Base-by-base conservation (phyloP, 2,329 filamentous ascomycete species). In the Ophiostoma quercus region DNA sequence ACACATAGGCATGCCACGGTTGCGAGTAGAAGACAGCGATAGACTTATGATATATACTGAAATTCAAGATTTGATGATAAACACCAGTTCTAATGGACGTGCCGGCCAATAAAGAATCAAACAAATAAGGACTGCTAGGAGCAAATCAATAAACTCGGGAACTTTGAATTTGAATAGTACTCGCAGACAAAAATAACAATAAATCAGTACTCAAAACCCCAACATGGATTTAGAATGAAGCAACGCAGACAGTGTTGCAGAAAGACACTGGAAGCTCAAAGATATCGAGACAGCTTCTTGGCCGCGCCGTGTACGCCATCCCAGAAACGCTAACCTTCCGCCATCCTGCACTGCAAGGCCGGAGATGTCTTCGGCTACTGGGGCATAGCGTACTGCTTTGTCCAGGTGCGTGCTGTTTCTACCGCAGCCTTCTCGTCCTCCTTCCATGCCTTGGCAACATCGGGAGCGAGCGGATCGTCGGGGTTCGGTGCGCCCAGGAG, bases 391-490 rank as follows among this genome's bases (percentile, higher is more conserved):
- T 95, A 92, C 75, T 90, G 89, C 78, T 85, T 85, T 14, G 95
- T 98, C 94, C 95, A 98, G 77, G 97, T 92, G 77, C 86, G 90
- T 19, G 94, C 94, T 8, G 93, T 98, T 74, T 91, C 88, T 76
- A 99, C 98, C 32, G 95, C 95, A 66, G 92, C 92, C 73, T 89
- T 88, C 80, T 98, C 92, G 77, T 99, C 90, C 77, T 98, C 93
- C 83, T 98, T 97, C 95, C 95, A 99, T 77, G 90, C 90, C 83
- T 98, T 96, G 47, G 95, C 95, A 60, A 99, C 95, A 74, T 99
- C 94, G 77, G 97, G 96, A 67, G 95, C 96, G 60, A 99, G 87
- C n/a, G 95, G 96, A 77, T 99, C 95, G 77, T 99, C 95, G 39
- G 96, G 95, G 80, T 99, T 99, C 16, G 95, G 95, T 6, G 95